Conservation (phyloP, 2,329 filamentous ascomycete species). For the Cladosporium halotolerans region DNA sequence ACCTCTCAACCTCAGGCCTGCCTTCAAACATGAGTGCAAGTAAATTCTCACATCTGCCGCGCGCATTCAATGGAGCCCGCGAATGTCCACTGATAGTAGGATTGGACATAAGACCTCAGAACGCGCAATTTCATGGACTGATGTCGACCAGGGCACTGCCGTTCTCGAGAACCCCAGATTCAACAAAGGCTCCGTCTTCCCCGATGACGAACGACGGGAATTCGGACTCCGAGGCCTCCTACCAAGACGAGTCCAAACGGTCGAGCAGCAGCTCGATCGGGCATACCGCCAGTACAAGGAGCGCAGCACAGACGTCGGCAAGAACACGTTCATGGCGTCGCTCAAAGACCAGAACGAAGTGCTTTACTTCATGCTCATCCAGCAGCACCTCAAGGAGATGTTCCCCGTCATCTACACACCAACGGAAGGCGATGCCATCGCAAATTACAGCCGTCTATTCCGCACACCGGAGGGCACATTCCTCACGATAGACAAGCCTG, state of each 20-base stretch:
- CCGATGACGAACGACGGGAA: conserved; percentile 57
- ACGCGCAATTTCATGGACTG: too few species aligned
- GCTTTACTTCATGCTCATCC: conserved; percentile 70
- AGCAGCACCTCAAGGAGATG: conserved; percentile 78
- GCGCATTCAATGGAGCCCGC: too few species aligned
- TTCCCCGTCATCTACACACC: conserved; percentile 87
- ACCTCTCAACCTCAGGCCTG: too few species aligned
- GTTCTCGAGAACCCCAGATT: conserved; percentile 62
- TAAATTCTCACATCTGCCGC: too few species aligned
- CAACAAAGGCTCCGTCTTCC: conserved; percentile 81
- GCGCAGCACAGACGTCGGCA: conserved; percentile 60
- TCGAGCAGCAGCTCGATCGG: conserved; percentile 69
- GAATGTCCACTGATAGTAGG: too few species aligned
- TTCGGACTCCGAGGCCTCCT: conserved; percentile 71
- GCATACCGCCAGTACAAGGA: conserved; percentile 74
- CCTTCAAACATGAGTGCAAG: too few species aligned
- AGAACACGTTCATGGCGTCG: conserved; percentile 82
- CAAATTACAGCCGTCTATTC: conserved; percentile 75
- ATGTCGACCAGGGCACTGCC: conserved; percentile 30
- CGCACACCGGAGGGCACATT: conserved; percentile 75
- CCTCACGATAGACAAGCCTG: conserved; percentile 59
- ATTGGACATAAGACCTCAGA: too few species aligned
- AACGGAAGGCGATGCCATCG: conserved; percentile 82
- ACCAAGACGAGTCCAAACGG: conserved; percentile 63
- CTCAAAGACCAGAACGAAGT: conserved; percentile 82